These are phyloP conservation scores for Gymnopilus junonius DNA, from an alignment of 768 basidiomycete species.

Conservation along the genomic window DNA sequence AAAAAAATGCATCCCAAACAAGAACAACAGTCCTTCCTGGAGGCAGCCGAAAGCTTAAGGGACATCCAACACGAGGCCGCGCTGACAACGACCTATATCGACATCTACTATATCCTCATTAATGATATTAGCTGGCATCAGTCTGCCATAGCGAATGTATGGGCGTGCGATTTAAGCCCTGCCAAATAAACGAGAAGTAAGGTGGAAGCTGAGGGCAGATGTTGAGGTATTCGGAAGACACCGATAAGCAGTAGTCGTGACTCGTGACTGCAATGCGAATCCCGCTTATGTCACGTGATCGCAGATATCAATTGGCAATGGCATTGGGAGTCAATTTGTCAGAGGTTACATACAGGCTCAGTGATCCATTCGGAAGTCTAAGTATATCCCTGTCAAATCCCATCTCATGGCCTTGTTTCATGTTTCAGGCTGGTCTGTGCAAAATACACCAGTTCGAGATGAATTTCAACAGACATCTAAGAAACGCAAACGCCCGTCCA, in stretches of 20 bases:
- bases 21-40: neutral
- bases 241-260: too few species aligned
- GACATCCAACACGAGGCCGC: neutral
- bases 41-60: neutral
- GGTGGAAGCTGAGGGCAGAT: neutral
- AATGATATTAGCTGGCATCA: too few species aligned
- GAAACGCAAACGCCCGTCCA: conserved; percentile 56
- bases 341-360: neutral
- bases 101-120: neutral
- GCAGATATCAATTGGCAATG: neutral
- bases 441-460: conserved; percentile 43
- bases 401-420: conserved; percentile 45
- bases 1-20: neutral
- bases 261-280: too few species aligned
- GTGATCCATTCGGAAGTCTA: too few species aligned
- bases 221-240: too few species aligned
- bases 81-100: neutral
- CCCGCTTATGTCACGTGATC: neutral
- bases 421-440: conserved; percentile 72
- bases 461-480: conserved; percentile 40
- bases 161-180: too few species aligned
- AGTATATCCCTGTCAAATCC: too few species aligned
- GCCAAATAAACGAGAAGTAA: too few species aligned
- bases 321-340: neutral
- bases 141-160: too few species aligned